phyloP scores from a whole-genome alignment of 2,329 filamentous ascomycete species.

The Aplosporella prunicola region DNA sequence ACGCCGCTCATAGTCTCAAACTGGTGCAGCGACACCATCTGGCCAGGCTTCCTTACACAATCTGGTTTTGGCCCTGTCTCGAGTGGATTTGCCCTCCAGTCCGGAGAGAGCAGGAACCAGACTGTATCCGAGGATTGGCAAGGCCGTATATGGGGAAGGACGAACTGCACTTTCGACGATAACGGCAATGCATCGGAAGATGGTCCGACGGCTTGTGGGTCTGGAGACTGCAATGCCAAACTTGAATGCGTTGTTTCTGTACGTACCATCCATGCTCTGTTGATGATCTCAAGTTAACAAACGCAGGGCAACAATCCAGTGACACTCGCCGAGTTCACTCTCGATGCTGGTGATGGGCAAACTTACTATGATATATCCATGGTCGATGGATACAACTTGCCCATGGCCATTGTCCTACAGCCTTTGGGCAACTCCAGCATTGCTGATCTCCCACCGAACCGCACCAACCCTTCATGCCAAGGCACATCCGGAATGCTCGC shows the following conservation, averaged over 20 bases:
- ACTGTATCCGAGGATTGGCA: slow-evolving; percentile 67
- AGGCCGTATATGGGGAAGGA: slow-evolving; percentile 72
- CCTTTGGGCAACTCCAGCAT: slow-evolving; percentile 51
- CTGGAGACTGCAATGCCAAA: slow-evolving; percentile 66
- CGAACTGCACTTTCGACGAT: slow-evolving; percentile 68
- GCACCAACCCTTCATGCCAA: slow-evolving; percentile 69
- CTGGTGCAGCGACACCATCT: slow-evolving; percentile 60
- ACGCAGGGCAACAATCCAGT: slow-evolving; percentile 61
- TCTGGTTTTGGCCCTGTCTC: slow-evolving; percentile 56
- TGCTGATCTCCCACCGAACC: slow-evolving; percentile 58
- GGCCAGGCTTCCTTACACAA: slow-evolving; percentile 68
- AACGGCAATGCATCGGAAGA: slow-evolving; percentile 48
- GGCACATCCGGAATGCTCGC: slow-evolving; percentile 55
- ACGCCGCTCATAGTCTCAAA: slow-evolving; percentile 60
- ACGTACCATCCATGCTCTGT: slow-evolving; percentile 25
- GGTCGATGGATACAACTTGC: slow-evolving; percentile 77
- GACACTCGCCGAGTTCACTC: slow-evolving; percentile 72
- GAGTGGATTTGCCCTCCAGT: slow-evolving; percentile 58
- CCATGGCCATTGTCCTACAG: slow-evolving; percentile 48
- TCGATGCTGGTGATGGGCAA: slow-evolving; percentile 57
- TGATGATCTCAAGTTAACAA: background rate
- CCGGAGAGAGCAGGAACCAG: slow-evolving; percentile 50
- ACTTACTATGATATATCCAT: slow-evolving; percentile 79
- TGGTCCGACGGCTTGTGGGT: slow-evolving; percentile 52
- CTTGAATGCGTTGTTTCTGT: slow-evolving; percentile 62